Evolutionary conservation across 345 rosid genomes (phyloP).

Genomic region (Pistacia vera): DNA sequence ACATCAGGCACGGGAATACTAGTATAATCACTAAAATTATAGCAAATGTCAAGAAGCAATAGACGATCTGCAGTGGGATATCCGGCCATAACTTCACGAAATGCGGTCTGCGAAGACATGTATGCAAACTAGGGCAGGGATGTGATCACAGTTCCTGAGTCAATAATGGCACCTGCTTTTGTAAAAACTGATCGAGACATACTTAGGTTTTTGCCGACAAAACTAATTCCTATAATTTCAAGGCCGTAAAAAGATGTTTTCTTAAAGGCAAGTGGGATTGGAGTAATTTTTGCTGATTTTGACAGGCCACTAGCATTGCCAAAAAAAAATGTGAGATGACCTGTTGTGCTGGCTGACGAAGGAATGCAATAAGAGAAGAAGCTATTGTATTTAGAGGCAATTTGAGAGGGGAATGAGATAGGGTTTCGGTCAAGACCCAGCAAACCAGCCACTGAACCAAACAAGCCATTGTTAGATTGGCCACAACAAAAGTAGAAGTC

Average conservation of each 20-base stretch:
- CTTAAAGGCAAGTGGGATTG: slow-evolving; percentile 38
- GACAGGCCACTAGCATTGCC: too few relatives aligned
- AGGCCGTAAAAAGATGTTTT: slow-evolving; percentile 66
- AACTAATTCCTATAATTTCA: slow-evolving; percentile 52
- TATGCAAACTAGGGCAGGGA: slow-evolving; percentile 70
- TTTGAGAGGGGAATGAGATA: too few relatives aligned
- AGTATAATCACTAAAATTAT: slow-evolving; percentile 45
- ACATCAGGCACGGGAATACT: slow-evolving; percentile 49
- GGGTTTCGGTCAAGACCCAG: too few relatives aligned
- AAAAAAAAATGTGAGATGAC: too few relatives aligned
- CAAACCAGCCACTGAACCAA: too few relatives aligned
- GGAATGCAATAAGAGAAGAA: too few relatives aligned
- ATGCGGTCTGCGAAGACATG: slow-evolving; percentile 43
- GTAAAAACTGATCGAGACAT: slow-evolving; percentile 57
- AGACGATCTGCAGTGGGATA: slow-evolving; percentile 51
- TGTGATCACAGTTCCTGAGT: slow-evolving; percentile 86
- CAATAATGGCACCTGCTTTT: slow-evolving; percentile 59
- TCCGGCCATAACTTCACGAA: slow-evolving; percentile 47
- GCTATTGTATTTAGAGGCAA: too few relatives aligned
- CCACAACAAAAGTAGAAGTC: too few relatives aligned
- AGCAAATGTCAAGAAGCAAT: slow-evolving; percentile 81
- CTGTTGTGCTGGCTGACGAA: too few relatives aligned
- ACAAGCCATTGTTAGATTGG: too few relatives aligned
- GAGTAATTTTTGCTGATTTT: slow-evolving; percentile 52
- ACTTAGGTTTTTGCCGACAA: slow-evolving; percentile 47